phyloP scores from a whole-genome alignment of 2,329 filamentous ascomycete genomes.

The Aspergillus sp. region DNA sequence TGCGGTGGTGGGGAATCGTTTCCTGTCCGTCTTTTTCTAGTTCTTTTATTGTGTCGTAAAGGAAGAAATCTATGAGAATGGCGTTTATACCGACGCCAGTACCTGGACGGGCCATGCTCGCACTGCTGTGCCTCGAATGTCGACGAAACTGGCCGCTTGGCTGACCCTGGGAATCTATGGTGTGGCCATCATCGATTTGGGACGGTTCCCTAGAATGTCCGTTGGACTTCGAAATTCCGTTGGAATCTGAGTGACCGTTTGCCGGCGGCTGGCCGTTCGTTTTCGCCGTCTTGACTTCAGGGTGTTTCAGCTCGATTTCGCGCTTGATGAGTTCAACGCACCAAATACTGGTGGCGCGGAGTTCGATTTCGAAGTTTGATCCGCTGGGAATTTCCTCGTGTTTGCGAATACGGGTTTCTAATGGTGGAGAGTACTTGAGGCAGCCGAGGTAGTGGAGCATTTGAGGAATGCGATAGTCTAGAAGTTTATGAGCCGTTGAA shows the following conservation, averaged over 20 bases:
- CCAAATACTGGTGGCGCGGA: conserved; percentile 94
- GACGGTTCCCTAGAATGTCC: background rate
- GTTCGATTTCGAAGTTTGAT: conserved; percentile 77
- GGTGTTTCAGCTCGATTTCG: conserved; percentile 74
- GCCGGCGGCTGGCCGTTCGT: conserved; percentile 1
- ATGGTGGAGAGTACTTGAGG: conserved; percentile 76
- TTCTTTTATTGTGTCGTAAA: conserved; percentile 93
- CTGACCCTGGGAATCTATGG: conserved; percentile 13
- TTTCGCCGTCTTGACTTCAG: conserved; percentile 54
- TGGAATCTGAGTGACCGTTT: conserved; percentile 3
- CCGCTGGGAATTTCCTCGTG: conserved; percentile 69
- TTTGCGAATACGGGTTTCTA: conserved; percentile 69
- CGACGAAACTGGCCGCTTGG: conserved; percentile 19
- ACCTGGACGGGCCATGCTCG: conserved; percentile 2
- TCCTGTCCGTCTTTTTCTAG: conserved; percentile 62
- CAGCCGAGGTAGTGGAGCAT: conserved; percentile 83
- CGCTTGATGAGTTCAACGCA: conserved; percentile 84
- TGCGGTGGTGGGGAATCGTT: conserved; percentile 77
- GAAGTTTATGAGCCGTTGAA: background rate
- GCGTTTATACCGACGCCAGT: conserved; percentile 64
- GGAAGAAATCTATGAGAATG: conserved; percentile 92
- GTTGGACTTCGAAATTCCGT: background rate
- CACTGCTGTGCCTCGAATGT: conserved; percentile 19
- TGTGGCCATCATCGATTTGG: background rate
- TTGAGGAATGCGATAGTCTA: conserved; percentile 93